Evolutionary conservation across 129 eudicot species (phyloP), one percentile per base, ranked within the genome.

Genomic region (Glebionis coronaria): DNA sequence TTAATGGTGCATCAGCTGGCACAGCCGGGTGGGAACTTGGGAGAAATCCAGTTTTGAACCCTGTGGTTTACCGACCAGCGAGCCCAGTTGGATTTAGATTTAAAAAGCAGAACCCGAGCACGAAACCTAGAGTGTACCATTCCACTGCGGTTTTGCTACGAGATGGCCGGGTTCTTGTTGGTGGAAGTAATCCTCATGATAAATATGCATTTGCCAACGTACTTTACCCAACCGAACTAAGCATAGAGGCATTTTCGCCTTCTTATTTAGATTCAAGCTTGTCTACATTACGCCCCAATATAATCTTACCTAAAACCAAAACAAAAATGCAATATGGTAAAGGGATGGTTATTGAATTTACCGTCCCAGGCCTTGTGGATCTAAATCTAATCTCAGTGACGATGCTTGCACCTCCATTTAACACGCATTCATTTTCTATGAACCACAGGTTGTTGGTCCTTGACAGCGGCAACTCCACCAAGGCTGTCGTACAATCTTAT

Each of bases 161-260:
- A 49, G 54, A 49, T 49, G 54, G 54, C 2, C 54, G 54, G 54
- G 8, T 49, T 49, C 54, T 49, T 4, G 54, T 49, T 49, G 54
- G 54, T 49, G 54, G 54, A 49, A 49, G 54, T 49, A 49, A 49
- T 49, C 54, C 54, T 14, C 54, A 49, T 12, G 54, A 49, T 13
- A 49, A 49, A 49, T 49, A 49, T 15, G n/a, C 14, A 49, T 49
- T 49, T 49, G 1, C 54, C 4, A 15, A 49, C n/a, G 54, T 49
- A 13, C 54, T 49, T 49, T 49, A 49, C 54, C 54, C 54, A 49
- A 49, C 54, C 4, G 54, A 49, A 49, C 14, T 49, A 15, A 49
- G 54, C 54, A 13, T 49, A 15, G 54, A 49, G 8, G 54, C 54
- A 4, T 49, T 49, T 49, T 49, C 54, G 4, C 54, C 54, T 49